Evolutionary conservation across 1,284 basidiomycete genomes (phyloP), one percentile per base, ranked within the genome.

Genomic region (Schizophyllum commune): DNA sequence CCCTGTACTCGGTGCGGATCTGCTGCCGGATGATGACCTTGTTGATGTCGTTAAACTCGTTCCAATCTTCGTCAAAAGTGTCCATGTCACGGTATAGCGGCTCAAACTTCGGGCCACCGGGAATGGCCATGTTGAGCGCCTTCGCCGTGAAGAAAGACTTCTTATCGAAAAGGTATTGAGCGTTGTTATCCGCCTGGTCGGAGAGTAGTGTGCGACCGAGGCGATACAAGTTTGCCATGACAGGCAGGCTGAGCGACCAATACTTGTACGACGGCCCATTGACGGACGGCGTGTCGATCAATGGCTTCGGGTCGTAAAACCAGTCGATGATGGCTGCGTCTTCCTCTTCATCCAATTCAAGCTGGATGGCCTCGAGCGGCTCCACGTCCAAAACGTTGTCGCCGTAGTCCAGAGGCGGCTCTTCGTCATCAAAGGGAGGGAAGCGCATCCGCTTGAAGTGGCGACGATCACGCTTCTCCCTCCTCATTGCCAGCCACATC

Each of bases 361-460:
- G 82, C 76, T 99, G 97, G 68, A 99, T 99, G 39, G 96, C 93
- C 74, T 99, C 97, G 56, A 99, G 81, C 33, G 97, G 97, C 64
- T 99, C 97, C 15, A 98, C 96, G 69, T 99, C 97, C 68, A 99
- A 77, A 19, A 99, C 89, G 73, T 99, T 99, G 80, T 99, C 97
- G 62, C 95, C 96, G 70, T 98, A 98, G 73, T 98, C 96, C 73
- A 97, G 84, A 11, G 96, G 95, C 13, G 95, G 97, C 72, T 99
- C 97, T 77, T 99, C 97, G 71, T 99, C 97, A 70, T 99, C 97
- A 70, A 99, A 99, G 0, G 97, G 97, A 47, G 97, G 97, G 79
- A 99, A 99, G n/a, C 97, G 89, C 96, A 99, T 99, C 59, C 97
- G 93, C 80, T 99, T 99, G 80, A 99, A 99, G 74, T 99, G 97